Base-by-base conservation (phyloP, 148 eudicot species). In the Rhododendron ferrugineum region DNA sequence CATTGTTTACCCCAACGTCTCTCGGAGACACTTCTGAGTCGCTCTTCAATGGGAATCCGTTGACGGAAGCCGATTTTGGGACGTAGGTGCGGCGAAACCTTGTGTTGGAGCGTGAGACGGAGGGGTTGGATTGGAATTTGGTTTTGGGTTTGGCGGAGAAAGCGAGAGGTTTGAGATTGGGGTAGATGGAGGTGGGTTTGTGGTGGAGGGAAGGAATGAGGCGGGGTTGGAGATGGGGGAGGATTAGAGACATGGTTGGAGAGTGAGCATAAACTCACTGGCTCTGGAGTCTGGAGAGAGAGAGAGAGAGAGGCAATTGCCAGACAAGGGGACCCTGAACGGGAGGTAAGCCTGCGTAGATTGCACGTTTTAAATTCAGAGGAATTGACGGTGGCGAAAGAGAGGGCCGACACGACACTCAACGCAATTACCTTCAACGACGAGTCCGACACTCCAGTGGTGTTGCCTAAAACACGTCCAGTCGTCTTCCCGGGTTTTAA, bases 21-120 rank as follows among this genome's bases (percentile, higher is more conserved):
- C 11, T n/a, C 18, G 78, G 28, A 28, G 62, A 74, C 1, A 81
- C 82, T 10, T 82, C 86, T 3, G 84, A 60, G 15, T 32, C 72
- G 72, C 46, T 78, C 11, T 49, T 18, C 26, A 85, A 34, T 2
- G 91, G 87, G 10, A 90, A 80, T 15, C 97, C 95, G 66, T 94
- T 90, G 5, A 90, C 76, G 6, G 93, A n/a, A 73, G 92, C 88
- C 18, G 94, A 90, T 76, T 91, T 91, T 52, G 84, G 81, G 2
- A 83, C 42, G 11, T 82, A 47, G 47, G 81, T 36, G 49, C 36
- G 84, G 46, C 82, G 85, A 73, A 84, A 80, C 37, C 85, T 79
- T 70, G 40, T 75, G 54, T 14, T 64, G 13, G 77, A 79, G 82
- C 23, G 32, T 34, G 58, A 28, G 76, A 37, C 32, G 13, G 84